These are phyloP conservation scores for Chlorociboria aeruginascens DNA, from an alignment of 495 filamentous ascomycete species.

Conservation along the genomic window DNA sequence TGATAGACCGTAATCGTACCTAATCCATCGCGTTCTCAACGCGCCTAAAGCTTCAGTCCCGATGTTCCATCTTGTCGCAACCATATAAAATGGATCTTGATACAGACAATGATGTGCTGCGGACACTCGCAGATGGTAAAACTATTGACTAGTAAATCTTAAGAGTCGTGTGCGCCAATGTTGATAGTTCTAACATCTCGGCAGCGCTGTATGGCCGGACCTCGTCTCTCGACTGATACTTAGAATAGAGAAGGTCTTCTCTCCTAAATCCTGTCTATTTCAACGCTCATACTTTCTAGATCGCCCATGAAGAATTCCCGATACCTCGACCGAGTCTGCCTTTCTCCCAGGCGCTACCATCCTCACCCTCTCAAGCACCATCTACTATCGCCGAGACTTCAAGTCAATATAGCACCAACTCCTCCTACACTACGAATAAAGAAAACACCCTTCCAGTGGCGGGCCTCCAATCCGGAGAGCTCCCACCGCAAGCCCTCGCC, in stretches of 20 bases:
- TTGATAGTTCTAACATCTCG: constrained; percentile 19
- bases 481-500: constrained; percentile 52
- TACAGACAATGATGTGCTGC: constrained; percentile 49
- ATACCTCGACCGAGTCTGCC: constrained; percentile 19
- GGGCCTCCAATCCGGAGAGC: constrained; percentile 18
- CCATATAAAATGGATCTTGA: constrained; percentile 16
- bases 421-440: constrained; percentile 14
- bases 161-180: neutral
- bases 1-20: neutral
- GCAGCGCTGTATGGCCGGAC: constrained; percentile 41
- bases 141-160: constrained; percentile 52
- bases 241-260: constrained; percentile 40
- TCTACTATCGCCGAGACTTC: neutral
- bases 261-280: neutral
- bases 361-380: constrained; percentile 3
- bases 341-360: constrained; percentile 14
- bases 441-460: constrained; percentile 16
- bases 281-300: constrained; percentile 4
- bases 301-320: constrained; percentile 13
- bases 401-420: constrained; percentile 2
- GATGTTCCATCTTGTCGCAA: constrained; percentile 17
- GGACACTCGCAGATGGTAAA: constrained; percentile 50
- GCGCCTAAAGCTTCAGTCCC: constrained; percentile 5
- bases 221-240: constrained; percentile 38
- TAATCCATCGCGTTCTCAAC: neutral